Conservation (phyloP, 2,329 filamentous ascomycete species). For the Alternaria brassicae region DNA sequence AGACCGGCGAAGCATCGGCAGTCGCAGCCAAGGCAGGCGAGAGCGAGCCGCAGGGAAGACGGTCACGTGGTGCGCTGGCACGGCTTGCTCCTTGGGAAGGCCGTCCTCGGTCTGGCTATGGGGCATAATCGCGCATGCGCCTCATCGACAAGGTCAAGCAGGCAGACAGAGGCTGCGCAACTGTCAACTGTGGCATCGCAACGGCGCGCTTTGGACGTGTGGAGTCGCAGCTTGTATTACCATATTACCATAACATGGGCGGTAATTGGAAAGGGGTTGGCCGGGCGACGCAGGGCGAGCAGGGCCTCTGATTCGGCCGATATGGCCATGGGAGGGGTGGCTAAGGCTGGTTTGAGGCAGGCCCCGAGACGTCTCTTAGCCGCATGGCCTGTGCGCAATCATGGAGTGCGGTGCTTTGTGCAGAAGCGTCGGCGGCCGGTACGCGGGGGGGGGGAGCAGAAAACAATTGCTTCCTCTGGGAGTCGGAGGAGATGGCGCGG, state of each 20-base stretch:
- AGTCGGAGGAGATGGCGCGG: constrained; percentile 5
- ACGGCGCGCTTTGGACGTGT: constrained; percentile 14
- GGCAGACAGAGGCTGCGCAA: constrained; percentile 14
- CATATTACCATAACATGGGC: constrained; percentile 19
- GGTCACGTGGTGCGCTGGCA: constrained; percentile 1
- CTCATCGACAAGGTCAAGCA: not conserved
- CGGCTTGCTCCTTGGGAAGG: constrained; percentile 19
- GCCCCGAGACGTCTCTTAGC: constrained; percentile 20
- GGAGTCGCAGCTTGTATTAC: constrained; percentile 16
- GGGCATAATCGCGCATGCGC: constrained; percentile 6
- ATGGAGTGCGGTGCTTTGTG: constrained; percentile 17
- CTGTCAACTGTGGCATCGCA: constrained; percentile 7
- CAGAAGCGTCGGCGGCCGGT: constrained; percentile 21
- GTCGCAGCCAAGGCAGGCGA: constrained; percentile 4
- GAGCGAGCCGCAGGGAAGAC: not conserved
- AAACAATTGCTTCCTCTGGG: constrained; percentile 5
- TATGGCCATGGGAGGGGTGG: constrained; percentile 10
- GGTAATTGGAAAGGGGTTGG: constrained; percentile 23
- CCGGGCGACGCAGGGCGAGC: constrained; percentile 20
- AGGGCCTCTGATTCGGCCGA: constrained; percentile 22
- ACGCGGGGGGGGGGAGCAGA: constrained; percentile 24
- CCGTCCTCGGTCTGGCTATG: constrained; percentile 11
- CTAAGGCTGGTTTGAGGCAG: constrained; percentile 22
- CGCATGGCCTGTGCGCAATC: constrained; percentile 20
- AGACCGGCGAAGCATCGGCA: constrained; percentile 31